Conservation (phyloP, 2,329 filamentous ascomycete genomes). For the Pseudogymnoascus sp. region DNA sequence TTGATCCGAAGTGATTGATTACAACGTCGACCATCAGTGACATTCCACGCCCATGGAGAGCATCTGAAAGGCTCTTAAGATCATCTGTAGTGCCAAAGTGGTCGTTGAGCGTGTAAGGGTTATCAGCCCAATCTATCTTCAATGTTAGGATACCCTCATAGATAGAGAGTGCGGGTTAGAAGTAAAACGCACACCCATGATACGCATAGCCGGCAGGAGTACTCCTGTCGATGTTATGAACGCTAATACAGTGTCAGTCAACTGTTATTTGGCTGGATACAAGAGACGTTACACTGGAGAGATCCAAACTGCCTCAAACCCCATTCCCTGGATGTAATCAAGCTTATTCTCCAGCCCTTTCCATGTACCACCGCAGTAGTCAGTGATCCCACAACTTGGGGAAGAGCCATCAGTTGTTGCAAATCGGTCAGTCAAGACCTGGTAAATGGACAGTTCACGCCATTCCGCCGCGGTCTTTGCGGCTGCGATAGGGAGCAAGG, state of each 20-base stretch:
- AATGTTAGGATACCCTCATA: background rate
- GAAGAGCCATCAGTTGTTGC: slow-evolving; percentile 30
- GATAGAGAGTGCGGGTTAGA: background rate
- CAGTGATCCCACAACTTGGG: slow-evolving; percentile 28
- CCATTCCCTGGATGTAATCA: slow-evolving; percentile 44
- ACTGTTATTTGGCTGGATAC: slow-evolving; percentile 18
- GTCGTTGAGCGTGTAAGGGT: slow-evolving; percentile 39
- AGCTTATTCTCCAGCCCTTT: slow-evolving; percentile 40
- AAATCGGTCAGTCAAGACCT: slow-evolving; percentile 38
- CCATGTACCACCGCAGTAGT: slow-evolving; percentile 45
- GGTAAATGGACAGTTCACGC: slow-evolving; percentile 36
- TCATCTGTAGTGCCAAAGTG: slow-evolving; percentile 41
- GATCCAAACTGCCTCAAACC: slow-evolving; percentile 38
- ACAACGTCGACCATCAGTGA: slow-evolving; percentile 44
- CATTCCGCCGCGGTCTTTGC: slow-evolving; percentile 22
- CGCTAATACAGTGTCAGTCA: slow-evolving; percentile 34
- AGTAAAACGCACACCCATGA: slow-evolving; percentile 35
- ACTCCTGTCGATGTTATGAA: slow-evolving; percentile 30
- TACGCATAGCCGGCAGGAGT: slow-evolving; percentile 38
- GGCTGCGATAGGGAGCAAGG: background rate
- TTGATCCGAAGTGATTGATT: slow-evolving; percentile 33
- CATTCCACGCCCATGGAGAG: slow-evolving; percentile 39
- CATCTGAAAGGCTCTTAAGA: slow-evolving; percentile 37
- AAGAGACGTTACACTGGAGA: slow-evolving; percentile 33
- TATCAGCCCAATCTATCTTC: slow-evolving; percentile 31